Percentiles rank a stretch among this genome's conserved stretches.
Conservation (phyloP, 257 asterid species). For the Capsicum rhomboideum region DNA sequence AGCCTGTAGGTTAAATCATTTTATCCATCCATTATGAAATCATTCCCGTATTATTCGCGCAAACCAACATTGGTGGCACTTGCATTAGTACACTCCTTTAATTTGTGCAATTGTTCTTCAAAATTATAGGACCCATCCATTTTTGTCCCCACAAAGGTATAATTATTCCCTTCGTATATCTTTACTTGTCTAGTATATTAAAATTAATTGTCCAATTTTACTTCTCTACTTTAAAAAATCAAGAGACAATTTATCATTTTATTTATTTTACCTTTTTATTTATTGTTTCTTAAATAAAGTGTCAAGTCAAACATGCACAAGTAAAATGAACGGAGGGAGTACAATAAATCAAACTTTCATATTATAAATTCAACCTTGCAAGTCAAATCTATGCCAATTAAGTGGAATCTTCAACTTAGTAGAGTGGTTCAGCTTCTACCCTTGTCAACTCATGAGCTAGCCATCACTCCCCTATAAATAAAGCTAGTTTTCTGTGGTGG, state of each 20-base stretch:
- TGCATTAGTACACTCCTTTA: background rate
- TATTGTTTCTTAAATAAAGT: too few relatives aligned
- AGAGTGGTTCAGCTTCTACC: constrained; percentile 15
- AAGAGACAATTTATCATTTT: too few relatives aligned
- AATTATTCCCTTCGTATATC: background rate
- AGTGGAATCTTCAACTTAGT: constrained; percentile 3
- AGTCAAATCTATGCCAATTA: constrained; percentile 10
- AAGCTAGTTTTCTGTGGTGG: background rate
- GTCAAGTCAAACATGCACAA: too few relatives aligned
- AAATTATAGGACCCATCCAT: constrained; percentile 11
- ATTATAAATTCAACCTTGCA: constrained; percentile 7
- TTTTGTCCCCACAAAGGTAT: constrained; percentile 14
- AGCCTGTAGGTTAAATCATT: background rate
- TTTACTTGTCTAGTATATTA: too few relatives aligned
- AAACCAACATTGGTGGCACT: background rate
- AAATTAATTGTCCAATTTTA: too few relatives aligned
- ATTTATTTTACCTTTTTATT: too few relatives aligned
- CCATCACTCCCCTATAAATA: background rate
- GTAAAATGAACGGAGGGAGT: too few relatives aligned
- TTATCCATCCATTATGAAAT: constrained; percentile 6
- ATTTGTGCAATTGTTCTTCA: background rate
- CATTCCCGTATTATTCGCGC: constrained; percentile 9
- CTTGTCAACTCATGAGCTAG: background rate
- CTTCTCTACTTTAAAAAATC: too few relatives aligned
- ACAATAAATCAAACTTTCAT: background rate